Percentiles rank a stretch among this genome's conserved stretches.
These are phyloP conservation scores for Platanthera zijinensis DNA, from an alignment of 106 monocot genomes.

Conservation along the genomic window DNA sequence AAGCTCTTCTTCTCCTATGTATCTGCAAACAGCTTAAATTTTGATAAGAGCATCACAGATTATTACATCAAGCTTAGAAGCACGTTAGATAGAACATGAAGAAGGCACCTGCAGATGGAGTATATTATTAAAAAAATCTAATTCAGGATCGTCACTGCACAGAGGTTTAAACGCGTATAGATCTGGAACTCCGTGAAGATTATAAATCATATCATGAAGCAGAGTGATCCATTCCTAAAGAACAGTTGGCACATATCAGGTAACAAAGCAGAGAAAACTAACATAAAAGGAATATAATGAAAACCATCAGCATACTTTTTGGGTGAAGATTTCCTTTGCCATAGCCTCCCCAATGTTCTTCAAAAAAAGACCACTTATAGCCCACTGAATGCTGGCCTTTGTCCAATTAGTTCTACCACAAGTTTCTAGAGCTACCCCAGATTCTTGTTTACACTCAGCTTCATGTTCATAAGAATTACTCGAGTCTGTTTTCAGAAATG, in stretches of 20 bases:
- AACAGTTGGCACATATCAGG: slow-evolving; percentile 6
- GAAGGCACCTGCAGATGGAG: slow-evolving; percentile 75
- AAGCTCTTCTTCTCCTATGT: slow-evolving; percentile 63
- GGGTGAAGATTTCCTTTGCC: slow-evolving; percentile 59
- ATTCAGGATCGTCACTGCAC: slow-evolving; percentile 66
- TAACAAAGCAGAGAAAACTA: background rate
- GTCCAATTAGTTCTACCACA: slow-evolving; percentile 23
- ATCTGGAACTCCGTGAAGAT: slow-evolving; percentile 41
- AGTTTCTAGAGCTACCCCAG: background rate
- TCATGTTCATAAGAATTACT: background rate
- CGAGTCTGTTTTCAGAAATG: background rate
- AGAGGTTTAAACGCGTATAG: slow-evolving; percentile 47
- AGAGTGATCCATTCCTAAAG: slow-evolving; percentile 83
- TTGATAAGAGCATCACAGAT: background rate
- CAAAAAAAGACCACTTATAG: slow-evolving; percentile 44
- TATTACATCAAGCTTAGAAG: background rate
- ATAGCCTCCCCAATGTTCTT: slow-evolving; percentile 69
- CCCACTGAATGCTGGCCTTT: slow-evolving; percentile 37
- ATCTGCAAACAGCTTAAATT: slow-evolving; percentile 26
- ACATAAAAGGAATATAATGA: background rate
- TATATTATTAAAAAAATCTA: slow-evolving; percentile 88
- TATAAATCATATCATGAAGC: slow-evolving; percentile 61
- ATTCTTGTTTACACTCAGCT: background rate
- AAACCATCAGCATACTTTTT: slow-evolving; percentile 34
- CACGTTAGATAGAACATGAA: background rate